Conservation (phyloP, 2,329 filamentous ascomycete genomes). For the Fusarium kyushuense region DNA sequence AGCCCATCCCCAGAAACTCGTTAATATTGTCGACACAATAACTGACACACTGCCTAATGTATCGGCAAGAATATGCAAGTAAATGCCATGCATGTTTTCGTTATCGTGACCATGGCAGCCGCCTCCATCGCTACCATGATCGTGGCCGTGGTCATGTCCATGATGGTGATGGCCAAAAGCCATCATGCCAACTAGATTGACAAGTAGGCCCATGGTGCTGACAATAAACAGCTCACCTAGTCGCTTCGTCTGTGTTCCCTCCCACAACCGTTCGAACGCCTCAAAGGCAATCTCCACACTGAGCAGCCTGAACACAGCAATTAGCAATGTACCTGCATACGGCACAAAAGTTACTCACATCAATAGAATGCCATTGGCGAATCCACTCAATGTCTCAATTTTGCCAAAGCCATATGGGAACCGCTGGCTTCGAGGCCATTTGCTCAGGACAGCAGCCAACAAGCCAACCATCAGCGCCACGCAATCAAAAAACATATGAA, state of each 20-base stretch:
- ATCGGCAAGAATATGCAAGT: constrained; percentile 93
- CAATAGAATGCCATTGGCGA: constrained; percentile 94
- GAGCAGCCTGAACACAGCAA: constrained; percentile 72
- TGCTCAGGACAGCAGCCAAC: constrained; percentile 92
- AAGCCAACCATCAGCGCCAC: constrained; percentile 91
- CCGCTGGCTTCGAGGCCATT: constrained; percentile 89
- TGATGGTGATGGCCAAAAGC: constrained; percentile 79
- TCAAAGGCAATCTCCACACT: constrained; percentile 97
- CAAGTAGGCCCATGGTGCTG: constrained; percentile 84
- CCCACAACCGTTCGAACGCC: constrained; percentile 86
- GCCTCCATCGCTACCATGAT: constrained; percentile 55
- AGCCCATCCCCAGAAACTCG: constrained; percentile 88
- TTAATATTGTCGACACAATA: constrained; percentile 89
- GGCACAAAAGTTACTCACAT: constrained; percentile 68
- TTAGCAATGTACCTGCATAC: constrained; percentile 22
- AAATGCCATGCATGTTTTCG: constrained; percentile 98
- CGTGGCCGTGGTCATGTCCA: constrained; percentile 56
- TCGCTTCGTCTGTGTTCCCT: constrained; percentile 85
- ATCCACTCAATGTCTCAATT: constrained; percentile 94
- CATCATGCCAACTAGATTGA: constrained; percentile 92
- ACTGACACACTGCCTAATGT: constrained; percentile 95
- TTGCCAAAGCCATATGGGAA: constrained; percentile 98
- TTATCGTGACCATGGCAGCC: constrained; percentile 75
- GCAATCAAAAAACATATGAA: constrained; percentile 99
- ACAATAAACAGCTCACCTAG: constrained; percentile 90